Evolutionary conservation across 2,329 filamentous ascomycete genomes (phyloP).

Genomic region (Cercospora sp.): DNA sequence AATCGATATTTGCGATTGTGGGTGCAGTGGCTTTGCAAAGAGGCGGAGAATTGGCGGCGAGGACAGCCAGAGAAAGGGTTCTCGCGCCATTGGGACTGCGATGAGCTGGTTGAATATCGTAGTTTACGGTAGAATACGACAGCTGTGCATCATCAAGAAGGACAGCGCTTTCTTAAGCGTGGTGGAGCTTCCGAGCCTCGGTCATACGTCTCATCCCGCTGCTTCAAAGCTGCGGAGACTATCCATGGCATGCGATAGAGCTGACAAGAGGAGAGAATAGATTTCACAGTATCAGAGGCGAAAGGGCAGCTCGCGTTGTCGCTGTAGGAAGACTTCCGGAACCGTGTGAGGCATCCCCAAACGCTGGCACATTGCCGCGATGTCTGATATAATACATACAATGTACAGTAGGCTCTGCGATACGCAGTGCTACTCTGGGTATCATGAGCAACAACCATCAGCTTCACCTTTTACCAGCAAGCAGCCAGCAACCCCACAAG

Average conservation of each 20-base stretch:
- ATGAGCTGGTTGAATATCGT: slow-evolving; percentile 43
- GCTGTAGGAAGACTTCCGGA: not conserved
- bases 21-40: slow-evolving; percentile 88
- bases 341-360: not conserved
- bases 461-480: not conserved
- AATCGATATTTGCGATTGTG: slow-evolving; percentile 79
- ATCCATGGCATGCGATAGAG: not conserved
- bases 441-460: slow-evolving; percentile 3
- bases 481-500: not conserved
- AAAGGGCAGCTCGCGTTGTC: not conserved
- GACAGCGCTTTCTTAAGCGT: not conserved
- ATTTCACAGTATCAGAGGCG: no score
- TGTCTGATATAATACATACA: slow-evolving; percentile 12
- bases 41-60: slow-evolving; percentile 74
- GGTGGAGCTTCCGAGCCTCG: not conserved
- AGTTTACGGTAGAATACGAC: no score
- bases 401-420: slow-evolving; percentile 8
- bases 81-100: slow-evolving; percentile 60
- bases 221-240: not conserved
- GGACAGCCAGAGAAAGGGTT: slow-evolving; percentile 74
- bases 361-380: not conserved
- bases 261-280: no score
- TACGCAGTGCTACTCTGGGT: not conserved
- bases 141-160: not conserved
- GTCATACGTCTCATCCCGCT: not conserved